Conservation (phyloP, 2,329 filamentous ascomycete genomes). For the Basipetospora sp. region DNA sequence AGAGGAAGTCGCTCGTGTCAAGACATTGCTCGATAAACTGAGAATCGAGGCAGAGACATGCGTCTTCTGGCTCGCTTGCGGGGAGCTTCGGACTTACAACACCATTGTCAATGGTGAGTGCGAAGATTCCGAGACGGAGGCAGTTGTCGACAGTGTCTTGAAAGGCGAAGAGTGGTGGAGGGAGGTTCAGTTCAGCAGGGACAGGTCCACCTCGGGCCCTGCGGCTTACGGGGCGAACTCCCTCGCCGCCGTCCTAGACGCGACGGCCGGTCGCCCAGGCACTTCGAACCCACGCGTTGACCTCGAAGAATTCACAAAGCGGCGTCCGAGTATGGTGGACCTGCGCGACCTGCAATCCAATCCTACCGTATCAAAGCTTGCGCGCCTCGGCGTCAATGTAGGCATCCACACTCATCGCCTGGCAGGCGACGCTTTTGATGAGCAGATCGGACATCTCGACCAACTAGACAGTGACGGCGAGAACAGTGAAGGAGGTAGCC, state of each 20-base stretch:
- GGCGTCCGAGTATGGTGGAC: constrained; percentile 38
- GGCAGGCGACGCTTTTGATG: constrained; percentile 43
- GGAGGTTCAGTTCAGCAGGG: constrained; percentile 46
- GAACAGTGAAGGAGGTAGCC: constrained; percentile 15
- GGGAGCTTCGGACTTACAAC: constrained; percentile 58
- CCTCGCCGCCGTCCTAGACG: constrained; percentile 28
- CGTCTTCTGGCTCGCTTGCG: constrained; percentile 70
- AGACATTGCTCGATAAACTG: constrained; percentile 61
- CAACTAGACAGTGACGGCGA: constrained; percentile 17
- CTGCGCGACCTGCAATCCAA: constrained; percentile 48
- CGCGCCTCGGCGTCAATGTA: constrained; percentile 48
- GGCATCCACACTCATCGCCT: constrained; percentile 66
- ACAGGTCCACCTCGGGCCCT: constrained; percentile 20
- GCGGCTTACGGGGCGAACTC: constrained; percentile 28
- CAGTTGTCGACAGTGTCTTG: constrained; percentile 50
- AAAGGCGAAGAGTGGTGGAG: constrained; percentile 71
- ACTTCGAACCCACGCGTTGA: constrained; percentile 25
- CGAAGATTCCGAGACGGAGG: constrained; percentile 34
- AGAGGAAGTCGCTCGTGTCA: constrained; percentile 60
- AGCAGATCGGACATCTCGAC: constrained; percentile 16
- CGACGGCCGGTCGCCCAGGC: constrained; percentile 26
- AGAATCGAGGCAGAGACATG: constrained; percentile 66
- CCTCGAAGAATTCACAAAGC: constrained; percentile 17
- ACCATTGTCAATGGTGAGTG: constrained; percentile 58
- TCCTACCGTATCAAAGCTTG: constrained; percentile 35